Evolutionary conservation across 1,284 basidiomycete species (phyloP).

Genomic region (Ceratobasidium sp.): DNA sequence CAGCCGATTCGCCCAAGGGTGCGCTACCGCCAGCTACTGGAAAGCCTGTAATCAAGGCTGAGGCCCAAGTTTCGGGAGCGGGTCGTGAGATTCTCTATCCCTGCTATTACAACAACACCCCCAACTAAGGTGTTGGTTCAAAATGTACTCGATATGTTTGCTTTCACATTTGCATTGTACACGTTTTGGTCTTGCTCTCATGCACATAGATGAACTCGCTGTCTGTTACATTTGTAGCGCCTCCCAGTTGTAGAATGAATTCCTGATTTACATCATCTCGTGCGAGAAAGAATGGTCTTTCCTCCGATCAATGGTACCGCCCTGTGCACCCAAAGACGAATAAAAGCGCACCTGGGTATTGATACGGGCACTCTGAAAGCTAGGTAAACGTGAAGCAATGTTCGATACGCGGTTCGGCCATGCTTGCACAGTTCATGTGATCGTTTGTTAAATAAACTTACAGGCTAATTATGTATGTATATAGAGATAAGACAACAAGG

Average conservation of each 20-base stretch:
- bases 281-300: no score
- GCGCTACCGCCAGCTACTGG: neutral
- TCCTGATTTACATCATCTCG: no score
- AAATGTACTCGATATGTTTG: neutral
- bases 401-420: neutral
- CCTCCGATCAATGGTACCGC: no score
- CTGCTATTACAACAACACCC: slow-evolving; percentile 36
- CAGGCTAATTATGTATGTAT: neutral
- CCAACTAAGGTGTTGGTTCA: neutral
- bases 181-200: neutral
- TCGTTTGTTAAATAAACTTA: neutral
- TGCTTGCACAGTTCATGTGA: neutral
- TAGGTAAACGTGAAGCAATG: no score
- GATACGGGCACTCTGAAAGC: no score
- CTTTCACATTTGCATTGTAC: neutral
- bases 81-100: slow-evolving; percentile 25
- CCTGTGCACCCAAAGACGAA: no score
- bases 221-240: neutral
- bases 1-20: neutral
- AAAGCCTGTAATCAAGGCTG: neutral
- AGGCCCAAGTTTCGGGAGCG: neutral
- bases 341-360: no score
- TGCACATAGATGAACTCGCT: neutral
- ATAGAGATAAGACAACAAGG: neutral
- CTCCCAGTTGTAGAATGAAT: neutral